Evolutionary conservation across 2,329 filamentous ascomycete species (phyloP).

Genomic region (Hymenoscyphus fructigenus): DNA sequence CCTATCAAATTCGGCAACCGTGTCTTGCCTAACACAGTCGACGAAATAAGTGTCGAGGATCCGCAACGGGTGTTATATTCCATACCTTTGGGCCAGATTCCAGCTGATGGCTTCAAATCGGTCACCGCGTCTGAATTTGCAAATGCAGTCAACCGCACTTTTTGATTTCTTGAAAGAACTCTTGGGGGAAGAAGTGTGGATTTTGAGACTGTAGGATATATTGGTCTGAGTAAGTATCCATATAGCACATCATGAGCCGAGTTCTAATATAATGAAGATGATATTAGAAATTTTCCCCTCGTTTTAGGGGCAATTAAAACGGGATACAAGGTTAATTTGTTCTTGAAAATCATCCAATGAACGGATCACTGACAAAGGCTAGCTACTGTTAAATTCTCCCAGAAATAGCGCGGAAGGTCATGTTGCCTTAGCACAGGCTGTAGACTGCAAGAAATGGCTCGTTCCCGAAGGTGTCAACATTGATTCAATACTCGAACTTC

Average conservation of each 20-base stretch:
- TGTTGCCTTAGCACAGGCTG: not conserved
- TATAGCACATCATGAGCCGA: too few relatives aligned
- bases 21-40: too few relatives aligned
- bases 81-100: too few relatives aligned
- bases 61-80: too few relatives aligned
- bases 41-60: too few relatives aligned
- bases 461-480: not conserved
- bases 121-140: conserved; percentile 13
- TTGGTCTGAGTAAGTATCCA: conserved; percentile 34
- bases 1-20: too few relatives aligned
- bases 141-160: conserved; percentile 26
- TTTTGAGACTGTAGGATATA: conserved; percentile 46
- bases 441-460: not conserved
- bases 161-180: conserved; percentile 23
- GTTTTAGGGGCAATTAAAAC: conserved; percentile 12
- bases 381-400: conserved; percentile 13
- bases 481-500: not conserved
- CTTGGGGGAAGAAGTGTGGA: conserved; percentile 17
- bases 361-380: not conserved
- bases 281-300: conserved; percentile 6
- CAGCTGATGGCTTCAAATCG: too few relatives aligned
- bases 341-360: not conserved
- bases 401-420: conserved; percentile 10
- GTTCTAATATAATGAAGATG: conserved; percentile 1
- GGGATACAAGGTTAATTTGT: conserved; percentile 11